phyloP scores from a whole-genome alignment of 1,139 yeast species.

The Ogataea hybrid region DNA sequence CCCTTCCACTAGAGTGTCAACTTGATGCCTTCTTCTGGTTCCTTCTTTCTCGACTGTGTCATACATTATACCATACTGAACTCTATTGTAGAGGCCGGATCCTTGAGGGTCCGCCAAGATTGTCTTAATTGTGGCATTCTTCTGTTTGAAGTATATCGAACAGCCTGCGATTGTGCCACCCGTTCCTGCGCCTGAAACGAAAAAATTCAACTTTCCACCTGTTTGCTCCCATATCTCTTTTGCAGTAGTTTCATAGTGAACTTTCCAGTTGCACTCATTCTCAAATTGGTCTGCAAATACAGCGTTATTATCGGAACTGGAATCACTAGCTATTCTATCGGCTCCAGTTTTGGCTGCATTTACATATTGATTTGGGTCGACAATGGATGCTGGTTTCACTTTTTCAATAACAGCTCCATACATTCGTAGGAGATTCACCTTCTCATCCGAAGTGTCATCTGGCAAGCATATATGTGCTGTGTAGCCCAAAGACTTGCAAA shows the following conservation, averaged over 20 bases:
- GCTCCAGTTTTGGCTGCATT: constrained; percentile 79
- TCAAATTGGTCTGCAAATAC: constrained; percentile 96
- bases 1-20: constrained; percentile 92
- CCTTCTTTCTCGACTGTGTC: constrained; percentile 89
- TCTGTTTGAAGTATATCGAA: constrained; percentile 63
- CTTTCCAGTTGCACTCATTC: constrained; percentile 84
- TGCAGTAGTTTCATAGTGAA: constrained; percentile 82
- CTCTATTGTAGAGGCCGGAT: constrained; percentile 80
- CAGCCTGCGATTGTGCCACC: constrained; percentile 92
- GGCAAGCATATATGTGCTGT: constrained; percentile 92
- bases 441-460: constrained; percentile 87
- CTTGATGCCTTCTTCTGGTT: constrained; percentile 91
- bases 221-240: constrained; percentile 84
- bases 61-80: constrained; percentile 91
- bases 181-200: constrained; percentile 75
- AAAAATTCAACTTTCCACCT: constrained; percentile 61
- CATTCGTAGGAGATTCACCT: constrained; percentile 63
- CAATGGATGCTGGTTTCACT: constrained; percentile 93
- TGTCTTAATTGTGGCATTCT: constrained; percentile 38
- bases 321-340: constrained; percentile 45
- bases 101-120: constrained; percentile 96
- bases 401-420: constrained; percentile 86
- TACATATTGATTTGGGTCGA: constrained; percentile 90
- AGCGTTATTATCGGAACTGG: constrained; percentile 44
- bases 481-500: constrained; percentile 86